phyloP scores from a whole-genome alignment of 345 rosid genomes.

The Iberis pinnata region DNA sequence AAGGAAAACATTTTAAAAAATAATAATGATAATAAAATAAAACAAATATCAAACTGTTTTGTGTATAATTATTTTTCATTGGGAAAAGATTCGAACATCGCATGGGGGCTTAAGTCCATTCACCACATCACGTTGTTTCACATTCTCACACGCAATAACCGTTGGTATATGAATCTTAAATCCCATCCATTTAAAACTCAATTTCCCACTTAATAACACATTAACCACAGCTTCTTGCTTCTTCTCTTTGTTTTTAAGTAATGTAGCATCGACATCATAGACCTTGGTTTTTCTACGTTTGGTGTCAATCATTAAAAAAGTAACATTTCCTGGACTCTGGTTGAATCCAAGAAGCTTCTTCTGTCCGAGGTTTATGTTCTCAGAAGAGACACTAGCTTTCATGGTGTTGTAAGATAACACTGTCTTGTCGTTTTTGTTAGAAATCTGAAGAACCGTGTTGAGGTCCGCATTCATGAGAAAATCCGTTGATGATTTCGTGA shows the following conservation, averaged over 20 bases:
- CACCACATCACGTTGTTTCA: slow-evolving; percentile 25
- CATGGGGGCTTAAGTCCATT: slow-evolving; percentile 24
- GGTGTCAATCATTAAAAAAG: neutral
- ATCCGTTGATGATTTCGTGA: slow-evolving; percentile 3
- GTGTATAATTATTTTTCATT: slow-evolving; percentile 17
- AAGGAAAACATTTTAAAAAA: neutral
- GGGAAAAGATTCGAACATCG: slow-evolving; percentile 26
- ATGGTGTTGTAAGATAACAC: slow-evolving; percentile 17
- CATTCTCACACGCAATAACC: slow-evolving; percentile 25
- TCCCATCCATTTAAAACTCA: slow-evolving; percentile 29
- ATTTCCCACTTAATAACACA: slow-evolving; percentile 24
- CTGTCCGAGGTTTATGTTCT: slow-evolving; percentile 24
- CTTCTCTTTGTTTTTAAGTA: slow-evolving; percentile 21
- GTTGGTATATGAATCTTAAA: slow-evolving; percentile 25
- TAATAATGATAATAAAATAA: no score
- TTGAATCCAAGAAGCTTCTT: slow-evolving; percentile 23
- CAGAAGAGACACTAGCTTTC: slow-evolving; percentile 21
- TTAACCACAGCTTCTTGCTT: slow-evolving; percentile 18
- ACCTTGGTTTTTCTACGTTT: slow-evolving; percentile 9
- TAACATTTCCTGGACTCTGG: slow-evolving; percentile 17
- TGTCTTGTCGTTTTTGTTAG: slow-evolving; percentile 26
- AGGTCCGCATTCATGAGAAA: slow-evolving; percentile 22
- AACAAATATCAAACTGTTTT: neutral
- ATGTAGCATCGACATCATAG: slow-evolving; percentile 24
- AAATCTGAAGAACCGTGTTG: slow-evolving; percentile 21